Base-by-base conservation (phyloP, 108 stramenopile species). In the Fistulifera solaris region DNA sequence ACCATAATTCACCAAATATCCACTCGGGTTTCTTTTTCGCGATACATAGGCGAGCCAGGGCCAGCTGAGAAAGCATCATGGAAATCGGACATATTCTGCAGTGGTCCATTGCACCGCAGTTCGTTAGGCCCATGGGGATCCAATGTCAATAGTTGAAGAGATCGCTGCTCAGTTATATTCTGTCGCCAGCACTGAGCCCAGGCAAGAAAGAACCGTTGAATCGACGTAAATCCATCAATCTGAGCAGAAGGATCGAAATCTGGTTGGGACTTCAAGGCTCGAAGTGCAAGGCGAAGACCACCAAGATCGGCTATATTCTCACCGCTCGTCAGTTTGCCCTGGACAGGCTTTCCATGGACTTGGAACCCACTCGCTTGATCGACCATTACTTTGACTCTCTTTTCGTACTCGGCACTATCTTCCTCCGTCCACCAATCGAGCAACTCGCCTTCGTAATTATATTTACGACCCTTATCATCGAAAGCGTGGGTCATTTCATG, bases 401-500 rank as follows among this genome's bases (percentile, higher is more conserved):
- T 54, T 59, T 80, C 78, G 41, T 78, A 85, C 43, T 85, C 83
- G 21, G 72, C 59, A 40, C 52, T 71, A 46, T 84, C 83, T 27
- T 76, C 75, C 44, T 66, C 61, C 0, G 77, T 81, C 90, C 90
- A 92, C 90, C 90, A 92, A 64, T 92, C 81, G 7, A 67, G 64
- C 78, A 92, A 71, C 56, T 81, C 84, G 10, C 89, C 89, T 23
- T 66, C 65, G 45, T 40, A 55, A 52, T 92, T 78, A 57, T 78
- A 92, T 58, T 92, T 87, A 3, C 82, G 63, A 39, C 90, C 90
- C 73, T 92, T 79, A 41, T 51, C 90, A 54, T 92, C 90, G 62
- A 87, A 87, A 10, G 83, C 90, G 49, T 92, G 90, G 14, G 83
- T 85, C 83, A 92, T 92, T 67, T 87, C 90, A 45, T 92, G 90